Evolutionary conservation across 208 protist species (phyloP).

Genomic region (Giardia muris): DNA sequence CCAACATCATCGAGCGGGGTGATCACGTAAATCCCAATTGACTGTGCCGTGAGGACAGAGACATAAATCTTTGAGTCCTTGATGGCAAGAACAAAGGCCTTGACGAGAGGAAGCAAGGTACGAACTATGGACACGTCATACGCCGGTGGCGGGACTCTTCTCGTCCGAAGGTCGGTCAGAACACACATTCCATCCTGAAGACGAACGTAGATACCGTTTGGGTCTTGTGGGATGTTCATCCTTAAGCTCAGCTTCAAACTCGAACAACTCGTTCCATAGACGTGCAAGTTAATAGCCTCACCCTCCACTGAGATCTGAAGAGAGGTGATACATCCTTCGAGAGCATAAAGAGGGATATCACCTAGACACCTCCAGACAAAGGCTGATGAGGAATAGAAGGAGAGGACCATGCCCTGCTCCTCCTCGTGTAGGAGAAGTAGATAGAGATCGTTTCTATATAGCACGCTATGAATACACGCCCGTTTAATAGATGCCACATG

Average conservation of each 20-base stretch:
- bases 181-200: not conserved
- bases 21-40: not conserved
- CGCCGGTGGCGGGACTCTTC: not conserved
- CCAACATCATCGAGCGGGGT: not conserved
- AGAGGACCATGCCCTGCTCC: not conserved
- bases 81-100: not conserved
- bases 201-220: not conserved
- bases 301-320: not conserved
- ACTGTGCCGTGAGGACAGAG: not conserved
- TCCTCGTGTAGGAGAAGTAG: not conserved
- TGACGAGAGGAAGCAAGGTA: not conserved
- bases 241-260: not conserved
- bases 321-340: not conserved
- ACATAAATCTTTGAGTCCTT: not conserved
- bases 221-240: not conserved
- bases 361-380: not conserved
- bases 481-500: not conserved
- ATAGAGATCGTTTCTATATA: not conserved
- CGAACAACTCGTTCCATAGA: not conserved
- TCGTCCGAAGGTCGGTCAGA: not conserved
- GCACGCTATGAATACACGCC: not conserved
- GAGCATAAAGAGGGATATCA: not conserved
- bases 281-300: not conserved
- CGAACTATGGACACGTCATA: not conserved
- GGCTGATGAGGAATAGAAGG: not conserved